phyloP scores from a whole-genome alignment of 768 basidiomycete genomes.

The Paxillus ammoniavirescens region DNA sequence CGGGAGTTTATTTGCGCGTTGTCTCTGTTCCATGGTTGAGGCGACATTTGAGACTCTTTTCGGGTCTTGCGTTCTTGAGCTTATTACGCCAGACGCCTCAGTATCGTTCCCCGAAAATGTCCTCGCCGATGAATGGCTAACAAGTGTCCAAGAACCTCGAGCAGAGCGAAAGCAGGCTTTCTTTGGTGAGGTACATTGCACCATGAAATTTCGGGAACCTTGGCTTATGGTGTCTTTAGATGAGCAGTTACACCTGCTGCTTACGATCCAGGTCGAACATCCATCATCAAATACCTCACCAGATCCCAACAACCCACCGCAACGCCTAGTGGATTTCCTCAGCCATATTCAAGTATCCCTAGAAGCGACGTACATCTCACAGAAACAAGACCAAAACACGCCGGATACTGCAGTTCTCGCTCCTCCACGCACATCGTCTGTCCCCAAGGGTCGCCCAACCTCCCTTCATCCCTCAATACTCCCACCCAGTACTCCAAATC shows the following conservation, averaged over 20 bases:
- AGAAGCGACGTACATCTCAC: constrained; percentile 78
- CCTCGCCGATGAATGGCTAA: constrained; percentile 55
- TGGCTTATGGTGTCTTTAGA: constrained; percentile 37
- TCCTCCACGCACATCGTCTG: constrained; percentile 56
- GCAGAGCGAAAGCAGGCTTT: constrained; percentile 66
- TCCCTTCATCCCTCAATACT: constrained; percentile 62
- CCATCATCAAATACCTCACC: constrained; percentile 32
- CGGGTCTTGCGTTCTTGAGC: constrained; percentile 52
- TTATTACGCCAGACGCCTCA: constrained; percentile 65
- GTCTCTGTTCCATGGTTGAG: constrained; percentile 19
- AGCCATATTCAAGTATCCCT: constrained; percentile 73
- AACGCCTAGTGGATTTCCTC: constrained; percentile 54
- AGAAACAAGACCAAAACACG: constrained; percentile 36
- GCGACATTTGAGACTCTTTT: constrained; percentile 65
- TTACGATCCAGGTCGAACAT: constrained; percentile 37
- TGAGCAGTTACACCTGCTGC: constrained; percentile 51
- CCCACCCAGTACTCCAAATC: constrained; percentile 83
- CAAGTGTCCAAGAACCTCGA: constrained; percentile 37
- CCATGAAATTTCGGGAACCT: constrained; percentile 6
- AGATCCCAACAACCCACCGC: constrained; percentile 28
- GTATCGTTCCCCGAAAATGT: constrained; percentile 54
- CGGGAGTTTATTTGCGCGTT: too few species aligned
- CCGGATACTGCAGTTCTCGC: constrained; percentile 39
- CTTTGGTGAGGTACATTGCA: constrained; percentile 55
- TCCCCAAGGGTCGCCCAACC: constrained; percentile 33